Percentiles rank a stretch among this genome's conserved stretches.
Evolutionary conservation across 208 protist species (phyloP).

Genomic region (Leishmania tarentolae): DNA sequence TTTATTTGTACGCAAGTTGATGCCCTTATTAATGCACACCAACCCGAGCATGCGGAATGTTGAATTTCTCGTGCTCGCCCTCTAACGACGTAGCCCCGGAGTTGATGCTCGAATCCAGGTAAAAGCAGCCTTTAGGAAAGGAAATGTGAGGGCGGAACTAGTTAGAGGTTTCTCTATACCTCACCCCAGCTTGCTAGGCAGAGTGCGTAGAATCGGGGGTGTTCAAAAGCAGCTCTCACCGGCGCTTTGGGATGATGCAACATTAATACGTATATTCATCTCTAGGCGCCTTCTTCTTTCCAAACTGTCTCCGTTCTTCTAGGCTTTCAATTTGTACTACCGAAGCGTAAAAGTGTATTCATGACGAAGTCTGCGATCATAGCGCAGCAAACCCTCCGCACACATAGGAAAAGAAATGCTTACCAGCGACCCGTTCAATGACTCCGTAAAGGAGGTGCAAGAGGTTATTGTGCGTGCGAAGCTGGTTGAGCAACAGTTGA

Average conservation of each 20-base stretch:
- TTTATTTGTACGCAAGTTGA: not conserved
- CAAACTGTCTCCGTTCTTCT: not conserved
- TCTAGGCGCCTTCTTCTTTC: not conserved
- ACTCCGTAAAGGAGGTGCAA: constrained; percentile 68
- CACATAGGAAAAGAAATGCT: constrained; percentile 19
- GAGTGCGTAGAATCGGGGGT: not conserved
- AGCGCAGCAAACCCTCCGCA: not conserved
- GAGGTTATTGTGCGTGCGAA: constrained; percentile 54
- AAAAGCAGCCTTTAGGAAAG: not conserved
- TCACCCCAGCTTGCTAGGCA: not conserved
- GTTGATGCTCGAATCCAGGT: not conserved
- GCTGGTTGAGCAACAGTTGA: constrained; percentile 51
- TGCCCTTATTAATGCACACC: not conserved
- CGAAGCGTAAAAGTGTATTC: not conserved
- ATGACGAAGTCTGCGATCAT: not conserved
- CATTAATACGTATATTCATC: not conserved
- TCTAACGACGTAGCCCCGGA: not conserved
- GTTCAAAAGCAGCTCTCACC: not conserved
- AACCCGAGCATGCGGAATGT: not conserved
- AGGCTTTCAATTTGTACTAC: not conserved
- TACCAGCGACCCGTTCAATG: constrained; percentile 69
- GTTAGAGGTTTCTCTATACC: not conserved
- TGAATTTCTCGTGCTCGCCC: not conserved
- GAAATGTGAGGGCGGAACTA: not conserved
- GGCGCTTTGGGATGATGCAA: not conserved